These are phyloP conservation scores for Fusarium globosum DNA, from an alignment of 2,329 filamentous ascomycete genomes.

Conservation along the genomic window DNA sequence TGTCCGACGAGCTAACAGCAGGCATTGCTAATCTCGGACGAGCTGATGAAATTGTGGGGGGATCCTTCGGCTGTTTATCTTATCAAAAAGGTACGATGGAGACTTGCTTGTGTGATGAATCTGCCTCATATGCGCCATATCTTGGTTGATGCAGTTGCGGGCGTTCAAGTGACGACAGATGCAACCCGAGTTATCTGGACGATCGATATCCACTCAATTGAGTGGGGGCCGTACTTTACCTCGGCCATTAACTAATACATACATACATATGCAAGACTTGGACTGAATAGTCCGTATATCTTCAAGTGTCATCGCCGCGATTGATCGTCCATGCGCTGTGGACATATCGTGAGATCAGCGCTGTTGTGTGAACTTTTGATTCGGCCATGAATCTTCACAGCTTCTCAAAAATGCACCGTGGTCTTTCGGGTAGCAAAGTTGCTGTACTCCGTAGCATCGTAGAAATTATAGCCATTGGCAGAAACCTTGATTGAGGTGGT, in stretches of 20 bases:
- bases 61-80: conserved; percentile 34
- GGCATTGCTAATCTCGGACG: conserved; percentile 21
- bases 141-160: conserved; percentile 35
- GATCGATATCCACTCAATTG: conserved; percentile 7
- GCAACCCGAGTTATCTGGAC: conserved; percentile 16
- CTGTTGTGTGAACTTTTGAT: conserved; percentile 24
- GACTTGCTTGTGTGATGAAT: conserved; percentile 10
- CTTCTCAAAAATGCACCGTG: conserved; percentile 3
- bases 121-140: conserved; percentile 31
- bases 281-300: background rate
- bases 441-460: background rate
- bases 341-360: conserved; percentile 29
- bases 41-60: conserved; percentile 41
- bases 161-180: conserved; percentile 34
- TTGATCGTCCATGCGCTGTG: conserved; percentile 15
- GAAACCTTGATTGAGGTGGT: conserved; percentile 27
- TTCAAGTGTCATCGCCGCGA: background rate
- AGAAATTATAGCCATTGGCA: background rate
- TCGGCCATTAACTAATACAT: conserved; percentile 6
- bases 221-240: conserved; percentile 13
- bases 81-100: conserved; percentile 24
- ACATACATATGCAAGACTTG: conserved; percentile 1
- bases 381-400: background rate
- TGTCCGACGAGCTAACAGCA: conserved; percentile 34
- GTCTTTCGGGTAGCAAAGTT: background rate